A percentile compares a stretch with the other conserved stretches of the same genome.
These are phyloP conservation scores for Fraxinus pennsylvanica DNA, from an alignment of 257 asterid genomes.

Conservation along the genomic window DNA sequence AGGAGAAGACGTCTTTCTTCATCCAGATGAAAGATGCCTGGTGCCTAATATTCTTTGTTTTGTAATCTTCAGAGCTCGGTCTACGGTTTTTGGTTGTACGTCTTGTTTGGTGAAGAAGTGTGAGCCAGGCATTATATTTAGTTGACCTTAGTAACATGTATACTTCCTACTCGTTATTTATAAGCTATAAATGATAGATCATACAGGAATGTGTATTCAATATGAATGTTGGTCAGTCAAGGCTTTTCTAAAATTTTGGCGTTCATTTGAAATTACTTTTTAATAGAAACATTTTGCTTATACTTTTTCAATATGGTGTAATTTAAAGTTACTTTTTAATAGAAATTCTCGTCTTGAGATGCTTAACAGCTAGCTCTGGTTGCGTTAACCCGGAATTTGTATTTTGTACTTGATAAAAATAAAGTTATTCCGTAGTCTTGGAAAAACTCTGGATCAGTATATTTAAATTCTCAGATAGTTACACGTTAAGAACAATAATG, in stretches of 20 bases:
- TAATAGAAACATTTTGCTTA: background rate
- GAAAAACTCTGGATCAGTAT: no score
- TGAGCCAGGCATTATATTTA: background rate
- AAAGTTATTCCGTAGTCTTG: no score
- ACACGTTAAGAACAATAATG: no score
- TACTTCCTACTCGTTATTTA: background rate
- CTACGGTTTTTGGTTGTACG: background rate
- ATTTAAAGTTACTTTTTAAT: background rate
- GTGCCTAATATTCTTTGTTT: background rate
- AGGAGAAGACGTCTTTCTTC: background rate
- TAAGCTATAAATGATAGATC: background rate
- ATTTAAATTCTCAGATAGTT: no score
- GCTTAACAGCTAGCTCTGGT: no score
- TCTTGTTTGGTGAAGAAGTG: background rate
- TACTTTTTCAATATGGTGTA: background rate
- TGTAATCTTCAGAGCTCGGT: background rate
- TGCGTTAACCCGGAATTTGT: no score
- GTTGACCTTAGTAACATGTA: background rate
- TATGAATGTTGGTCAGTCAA: background rate
- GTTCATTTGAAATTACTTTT: background rate
- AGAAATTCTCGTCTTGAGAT: conserved; percentile 5
- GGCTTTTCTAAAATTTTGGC: background rate
- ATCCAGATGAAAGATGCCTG: background rate
- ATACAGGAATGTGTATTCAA: background rate
- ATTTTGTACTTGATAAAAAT: no score